A percentile compares a stretch with the other conserved stretches of the same genome.
Evolutionary conservation across 73 alveolate species (phyloP).

Genomic region (Paramecium primaurelia): DNA sequence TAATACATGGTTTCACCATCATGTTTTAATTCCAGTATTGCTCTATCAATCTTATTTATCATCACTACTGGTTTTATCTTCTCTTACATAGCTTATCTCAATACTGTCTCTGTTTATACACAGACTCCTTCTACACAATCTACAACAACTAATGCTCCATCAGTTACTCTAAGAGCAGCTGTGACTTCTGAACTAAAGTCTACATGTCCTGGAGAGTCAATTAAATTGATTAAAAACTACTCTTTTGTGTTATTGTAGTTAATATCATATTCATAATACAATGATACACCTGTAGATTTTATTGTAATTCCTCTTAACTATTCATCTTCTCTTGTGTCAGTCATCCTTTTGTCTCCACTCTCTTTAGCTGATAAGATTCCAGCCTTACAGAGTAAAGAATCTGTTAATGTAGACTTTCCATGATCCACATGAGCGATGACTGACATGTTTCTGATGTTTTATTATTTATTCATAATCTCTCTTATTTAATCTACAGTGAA

Average conservation of each 20-base stretch:
- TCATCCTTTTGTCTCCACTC: conserved; percentile 73
- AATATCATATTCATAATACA: conserved; percentile 64
- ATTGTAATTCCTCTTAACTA: conserved; percentile 89
- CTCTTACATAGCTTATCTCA: conserved; percentile 93
- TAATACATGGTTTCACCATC: conserved; percentile 89
- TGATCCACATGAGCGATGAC: conserved; percentile 94
- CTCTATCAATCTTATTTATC: conserved; percentile 93
- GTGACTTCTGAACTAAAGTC: conserved; percentile 96
- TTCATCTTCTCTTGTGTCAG: conserved; percentile 81
- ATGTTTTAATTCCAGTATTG: conserved; percentile 74
- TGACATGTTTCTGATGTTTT: conserved; percentile 84
- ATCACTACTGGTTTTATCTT: conserved; percentile 86
- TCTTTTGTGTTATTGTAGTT: conserved; percentile 35
- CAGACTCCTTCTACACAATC: conserved; percentile 94
- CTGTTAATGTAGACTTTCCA: conserved; percentile 93
- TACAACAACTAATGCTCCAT: conserved; percentile 96
- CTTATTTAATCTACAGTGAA: conserved; percentile 76
- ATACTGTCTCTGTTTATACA: conserved; percentile 92
- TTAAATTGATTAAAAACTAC: conserved; percentile 76
- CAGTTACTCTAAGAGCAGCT: conserved; percentile 93
- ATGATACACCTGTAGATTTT: conserved; percentile 82
- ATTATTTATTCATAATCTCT: conserved; percentile 74
- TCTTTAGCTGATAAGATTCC: conserved; percentile 74
- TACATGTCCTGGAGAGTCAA: conserved; percentile 98
- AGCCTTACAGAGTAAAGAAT: conserved; percentile 75